Evolutionary conservation across 345 rosid species (phyloP), one percentile per base, ranked within the genome.

Genomic region (Abelmoschus esculentus): DNA sequence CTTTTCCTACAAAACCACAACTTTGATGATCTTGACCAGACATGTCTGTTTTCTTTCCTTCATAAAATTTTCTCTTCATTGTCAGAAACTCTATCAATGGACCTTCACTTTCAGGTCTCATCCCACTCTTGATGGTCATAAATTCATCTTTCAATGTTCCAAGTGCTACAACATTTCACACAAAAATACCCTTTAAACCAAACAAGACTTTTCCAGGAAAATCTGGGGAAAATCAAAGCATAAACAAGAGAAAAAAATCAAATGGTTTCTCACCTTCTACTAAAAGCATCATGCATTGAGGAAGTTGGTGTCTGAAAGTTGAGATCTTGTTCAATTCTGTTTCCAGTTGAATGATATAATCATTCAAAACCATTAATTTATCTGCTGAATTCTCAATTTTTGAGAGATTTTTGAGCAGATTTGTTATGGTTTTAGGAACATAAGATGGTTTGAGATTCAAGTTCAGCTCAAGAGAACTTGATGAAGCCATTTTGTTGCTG

Each of bases 221-320:
- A 13, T 0, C 1, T 7, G 9, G 26, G 26, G 26, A 22, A 13
- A 22, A 28, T 1, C 2, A 4, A 17, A 29, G 50, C 3, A 12
- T 7, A 7, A 47, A 28, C 28, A 26, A 66, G 4, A 0, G 1
- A 12, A 38, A 15, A 22, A 56, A 22, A 26, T 13, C 0, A 19
- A 69, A 6, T 22, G 17, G 31, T 26, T 44, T 22, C 72, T 68
- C 26, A 73, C 82, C 79, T 11, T 79, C 77, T 44, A 52, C 7
- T 4, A 75, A 52, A 10, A 73, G 72, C 62, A 72, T 1, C 70
- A 44, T 67, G 73, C 75, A 66, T 10, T 73, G 77, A 70, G 77
- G 77, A 67, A 76, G 22, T 47, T 67, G 67, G n/a, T 6, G 49
- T 56, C 38, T 67, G 13, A 47, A 46, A 31, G 32, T 52, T 14